Evolutionary conservation across 2,329 filamentous ascomycete genomes (phyloP).

Genomic region (Diaporthe velutina): DNA sequence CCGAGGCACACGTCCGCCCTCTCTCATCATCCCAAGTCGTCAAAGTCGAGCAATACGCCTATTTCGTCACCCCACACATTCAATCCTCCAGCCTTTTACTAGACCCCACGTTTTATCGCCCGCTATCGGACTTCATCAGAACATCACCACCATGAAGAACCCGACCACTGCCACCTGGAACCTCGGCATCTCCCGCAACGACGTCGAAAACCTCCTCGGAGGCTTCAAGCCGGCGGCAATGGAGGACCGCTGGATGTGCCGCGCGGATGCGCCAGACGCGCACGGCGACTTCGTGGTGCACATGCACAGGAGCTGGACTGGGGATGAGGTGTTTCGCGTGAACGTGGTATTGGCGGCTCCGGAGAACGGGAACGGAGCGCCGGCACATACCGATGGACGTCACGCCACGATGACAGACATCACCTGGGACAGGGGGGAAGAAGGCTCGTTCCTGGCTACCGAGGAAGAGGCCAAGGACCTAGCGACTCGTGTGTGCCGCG

Average conservation of each 20-base stretch:
- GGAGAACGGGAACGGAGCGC: not conserved
- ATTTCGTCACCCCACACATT: not conserved
- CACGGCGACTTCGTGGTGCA: constrained; percentile 12
- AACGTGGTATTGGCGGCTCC: constrained; percentile 4
- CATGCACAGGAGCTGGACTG: constrained; percentile 18
- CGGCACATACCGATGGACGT: not conserved
- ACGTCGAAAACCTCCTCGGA: not conserved
- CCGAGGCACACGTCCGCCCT: not conserved
- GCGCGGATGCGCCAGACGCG: constrained; percentile 9
- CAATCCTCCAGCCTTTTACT: not conserved
- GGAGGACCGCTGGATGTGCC: constrained; percentile 23
- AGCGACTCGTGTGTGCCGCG: not conserved
- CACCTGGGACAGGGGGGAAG: constrained; percentile 19
- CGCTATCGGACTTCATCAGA: not conserved
- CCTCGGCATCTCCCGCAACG: not conserved
- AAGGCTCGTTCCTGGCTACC: constrained; percentile 9
- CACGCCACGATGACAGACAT: not conserved
- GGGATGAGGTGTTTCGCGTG: constrained; percentile 16
- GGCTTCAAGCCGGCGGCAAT: constrained; percentile 14
- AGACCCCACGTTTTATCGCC: not conserved
- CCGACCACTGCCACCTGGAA: not conserved
- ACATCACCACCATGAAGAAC: constrained; percentile 5
- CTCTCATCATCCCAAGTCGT: not conserved
- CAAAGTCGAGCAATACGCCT: not conserved
- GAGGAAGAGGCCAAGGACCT: not conserved